phyloP scores from a whole-genome alignment of 1,139 yeast species.

The Hansenula anomala region DNA sequence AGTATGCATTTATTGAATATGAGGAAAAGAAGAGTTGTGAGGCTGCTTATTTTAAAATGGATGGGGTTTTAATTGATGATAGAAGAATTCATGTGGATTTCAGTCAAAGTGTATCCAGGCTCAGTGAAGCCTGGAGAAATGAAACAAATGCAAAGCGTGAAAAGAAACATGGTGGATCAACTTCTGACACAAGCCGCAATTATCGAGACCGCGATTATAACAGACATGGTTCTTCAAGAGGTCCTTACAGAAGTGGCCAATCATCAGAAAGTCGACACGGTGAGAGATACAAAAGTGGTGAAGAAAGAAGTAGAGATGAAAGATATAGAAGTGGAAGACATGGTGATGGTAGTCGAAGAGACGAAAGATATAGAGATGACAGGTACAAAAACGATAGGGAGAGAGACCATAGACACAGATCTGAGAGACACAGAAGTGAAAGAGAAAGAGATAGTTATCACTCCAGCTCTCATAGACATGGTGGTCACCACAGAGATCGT shows the following conservation, averaged over 20 bases:
- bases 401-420: neutral
- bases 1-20: constrained; percentile 63
- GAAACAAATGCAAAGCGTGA: constrained; percentile 1
- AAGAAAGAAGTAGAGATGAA: no score
- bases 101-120: constrained; percentile 46
- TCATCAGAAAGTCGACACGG: no score
- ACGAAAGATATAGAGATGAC: neutral
- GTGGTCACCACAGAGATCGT: no score
- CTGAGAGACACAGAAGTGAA: no score
- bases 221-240: neutral
- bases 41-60: constrained; percentile 54
- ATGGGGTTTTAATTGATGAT: constrained; percentile 60
- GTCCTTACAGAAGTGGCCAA: no score
- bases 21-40: constrained; percentile 46
- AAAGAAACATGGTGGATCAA: no score
- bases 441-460: no score
- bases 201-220: neutral
- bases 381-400: neutral
- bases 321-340: no score
- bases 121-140: constrained; percentile 19
- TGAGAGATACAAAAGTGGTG: no score
- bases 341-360: neutral
- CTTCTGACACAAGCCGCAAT: neutral
- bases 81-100: constrained; percentile 61
- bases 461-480: no score